phyloP scores from a whole-genome alignment of 495 filamentous ascomycete species.

The Hyaloscypha bicolor region DNA sequence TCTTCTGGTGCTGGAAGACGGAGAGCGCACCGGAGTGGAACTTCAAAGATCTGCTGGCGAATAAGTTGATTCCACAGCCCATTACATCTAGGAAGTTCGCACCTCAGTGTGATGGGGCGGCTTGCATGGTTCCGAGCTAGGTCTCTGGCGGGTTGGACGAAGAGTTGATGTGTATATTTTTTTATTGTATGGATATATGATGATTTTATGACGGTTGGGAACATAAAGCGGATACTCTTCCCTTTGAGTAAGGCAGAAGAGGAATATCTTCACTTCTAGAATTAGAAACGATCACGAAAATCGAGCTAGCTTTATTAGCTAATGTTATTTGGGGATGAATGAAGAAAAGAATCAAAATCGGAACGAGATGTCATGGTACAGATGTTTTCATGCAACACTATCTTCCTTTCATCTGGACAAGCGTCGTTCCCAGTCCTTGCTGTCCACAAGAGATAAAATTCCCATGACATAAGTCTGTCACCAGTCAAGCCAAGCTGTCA shows the following conservation, averaged over 20 bases:
- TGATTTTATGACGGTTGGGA: not conserved
- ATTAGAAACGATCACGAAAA: not conserved
- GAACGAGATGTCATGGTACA: too few relatives aligned
- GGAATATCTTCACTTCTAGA: constrained; percentile 1
- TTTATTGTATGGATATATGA: not conserved
- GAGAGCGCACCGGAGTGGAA: constrained; percentile 87
- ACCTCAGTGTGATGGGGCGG: constrained; percentile 24
- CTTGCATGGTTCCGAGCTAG: constrained; percentile 29
- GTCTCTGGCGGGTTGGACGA: not conserved
- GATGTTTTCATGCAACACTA: too few relatives aligned
- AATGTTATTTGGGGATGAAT: not conserved
- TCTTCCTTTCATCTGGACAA: too few relatives aligned
- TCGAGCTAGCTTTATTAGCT: not conserved
- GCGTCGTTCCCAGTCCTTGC: too few relatives aligned
- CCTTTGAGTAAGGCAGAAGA: not conserved
- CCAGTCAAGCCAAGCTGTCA: too few relatives aligned
- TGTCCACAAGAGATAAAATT: too few relatives aligned
- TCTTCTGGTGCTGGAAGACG: constrained; percentile 88
- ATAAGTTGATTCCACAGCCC: constrained; percentile 32
- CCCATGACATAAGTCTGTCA: too few relatives aligned
- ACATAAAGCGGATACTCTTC: not conserved
- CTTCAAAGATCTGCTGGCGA: constrained; percentile 59
- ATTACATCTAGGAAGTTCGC: constrained; percentile 28
- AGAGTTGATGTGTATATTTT: not conserved
- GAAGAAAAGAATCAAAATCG: not conserved